Evolutionary conservation across 176 grass and related monocot species (phyloP), one percentile per base, ranked within the genome.

Genomic region (Bonia amplexicaulis): DNA sequence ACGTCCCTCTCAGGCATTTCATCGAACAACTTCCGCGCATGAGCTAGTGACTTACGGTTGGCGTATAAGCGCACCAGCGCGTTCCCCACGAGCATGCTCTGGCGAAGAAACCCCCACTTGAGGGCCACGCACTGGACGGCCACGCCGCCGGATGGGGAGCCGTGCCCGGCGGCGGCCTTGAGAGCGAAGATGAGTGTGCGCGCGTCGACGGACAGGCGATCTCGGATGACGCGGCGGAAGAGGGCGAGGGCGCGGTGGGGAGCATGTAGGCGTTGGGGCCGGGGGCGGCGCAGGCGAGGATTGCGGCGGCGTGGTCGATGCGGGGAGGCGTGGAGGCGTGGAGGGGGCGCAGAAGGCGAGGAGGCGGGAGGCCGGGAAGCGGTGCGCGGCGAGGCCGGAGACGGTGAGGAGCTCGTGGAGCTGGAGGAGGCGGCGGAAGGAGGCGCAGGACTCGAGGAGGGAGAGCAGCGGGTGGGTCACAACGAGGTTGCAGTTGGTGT

Each of bases 331-430:
- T 82, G 87, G 87, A 61, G 74, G 87, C 27, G 87, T 82, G 69
- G 92, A 90, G 78, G 90, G 92, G 29, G 85, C 92, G 82, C 87
- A 94, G 85, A 90, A 94, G 74, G 90, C 90, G 33, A 94, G 78
- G 69, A 94, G 77, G 53, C 89, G 89, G 73, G 89, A 91, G 12
- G 85, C 85, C 3, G 92, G 90, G 87, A 94, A 94, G 72, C 92
- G 89, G 73, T 85, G 85, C 4, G 90, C 61, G 53, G 86, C 53
- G 54, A 94, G 87, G 59, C 90, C 90, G 37, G 92, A 52, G 78
- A 89, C 82, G 48, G 90, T 90, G 80, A 94, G 79, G 41, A 84
- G 90, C 23, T 90, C 90, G 25, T 94, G 90, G 40, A 94, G 79
- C 85, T 92, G 90, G 47, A 90, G 85, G 81, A 94, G 85, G 80